Evolutionary conservation across 2,329 filamentous ascomycete species (phyloP).

Genomic region (Thermomyces lanuginosus): DNA sequence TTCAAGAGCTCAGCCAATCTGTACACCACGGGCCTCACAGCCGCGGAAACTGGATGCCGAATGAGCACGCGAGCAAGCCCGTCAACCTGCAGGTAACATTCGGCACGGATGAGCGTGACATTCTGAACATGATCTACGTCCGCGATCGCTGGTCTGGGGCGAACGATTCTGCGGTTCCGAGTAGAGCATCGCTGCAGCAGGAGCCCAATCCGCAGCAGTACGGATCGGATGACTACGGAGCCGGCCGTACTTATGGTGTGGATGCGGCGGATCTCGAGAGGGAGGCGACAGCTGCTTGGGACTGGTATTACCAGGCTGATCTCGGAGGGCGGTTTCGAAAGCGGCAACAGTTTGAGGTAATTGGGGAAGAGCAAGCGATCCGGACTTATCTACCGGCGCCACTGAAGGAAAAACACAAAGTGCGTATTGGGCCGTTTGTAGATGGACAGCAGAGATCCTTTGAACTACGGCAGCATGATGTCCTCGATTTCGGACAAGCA

Average conservation of each 20-base stretch:
- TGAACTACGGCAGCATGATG: conserved; percentile 28
- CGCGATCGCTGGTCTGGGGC: conserved; percentile 34
- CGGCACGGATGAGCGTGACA: conserved; percentile 34
- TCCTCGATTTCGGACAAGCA: conserved; percentile 30
- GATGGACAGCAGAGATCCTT: conserved; percentile 28
- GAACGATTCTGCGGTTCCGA: conserved; percentile 36
- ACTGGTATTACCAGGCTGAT: conserved; percentile 36
- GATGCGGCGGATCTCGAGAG: conserved; percentile 23
- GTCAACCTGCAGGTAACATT: conserved; percentile 34
- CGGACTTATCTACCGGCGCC: conserved; percentile 27
- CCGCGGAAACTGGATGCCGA: conserved; percentile 21
- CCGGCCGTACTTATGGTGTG: conserved; percentile 28
- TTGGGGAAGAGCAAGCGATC: conserved; percentile 23
- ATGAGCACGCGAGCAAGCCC: conserved; percentile 25
- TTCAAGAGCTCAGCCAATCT: conserved; percentile 1
- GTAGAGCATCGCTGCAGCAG: conserved; percentile 21
- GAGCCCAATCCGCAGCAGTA: conserved; percentile 14
- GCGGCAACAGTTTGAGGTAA: conserved; percentile 22
- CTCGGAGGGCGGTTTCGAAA: conserved; percentile 26
- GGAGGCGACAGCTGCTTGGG: conserved; percentile 33
- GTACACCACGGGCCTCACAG: conserved; percentile 16
- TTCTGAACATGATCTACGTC: conserved; percentile 31
- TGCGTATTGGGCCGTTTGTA: conserved; percentile 42
- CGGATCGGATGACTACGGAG: conserved; percentile 21
- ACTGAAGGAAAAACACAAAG: conserved; percentile 18